Conservation (phyloP, 495 filamentous ascomycete species). For the Penicillium macrosclerotiorum region DNA sequence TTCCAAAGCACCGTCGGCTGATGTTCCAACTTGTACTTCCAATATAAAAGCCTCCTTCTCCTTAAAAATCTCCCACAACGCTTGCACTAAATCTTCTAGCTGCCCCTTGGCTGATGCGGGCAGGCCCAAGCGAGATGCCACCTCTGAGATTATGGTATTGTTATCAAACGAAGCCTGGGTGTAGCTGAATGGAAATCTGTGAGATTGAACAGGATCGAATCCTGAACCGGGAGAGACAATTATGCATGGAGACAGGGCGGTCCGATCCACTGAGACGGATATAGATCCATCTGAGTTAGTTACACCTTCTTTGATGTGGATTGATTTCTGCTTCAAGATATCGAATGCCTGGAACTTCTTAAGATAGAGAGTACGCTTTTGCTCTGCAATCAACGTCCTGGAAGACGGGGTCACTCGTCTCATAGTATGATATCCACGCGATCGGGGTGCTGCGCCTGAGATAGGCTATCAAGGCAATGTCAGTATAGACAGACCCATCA, state of each 20-base stretch:
- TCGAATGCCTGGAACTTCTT: conserved; percentile 55
- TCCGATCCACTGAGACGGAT: conserved; percentile 65
- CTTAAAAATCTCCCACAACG: conserved; percentile 60
- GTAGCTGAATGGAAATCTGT: conserved; percentile 65
- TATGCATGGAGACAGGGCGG: conserved; percentile 62
- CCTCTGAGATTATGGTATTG: conserved; percentile 34
- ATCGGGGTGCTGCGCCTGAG: conserved; percentile 26
- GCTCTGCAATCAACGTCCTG: conserved; percentile 17
- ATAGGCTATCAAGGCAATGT: conserved; percentile 24
- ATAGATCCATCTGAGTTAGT: conserved; percentile 47
- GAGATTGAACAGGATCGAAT: conserved; percentile 34
- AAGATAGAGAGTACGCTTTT: conserved; percentile 59
- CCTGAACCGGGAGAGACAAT: conserved; percentile 55
- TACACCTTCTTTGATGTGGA: conserved; percentile 44
- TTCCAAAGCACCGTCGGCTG: conserved; percentile 39
- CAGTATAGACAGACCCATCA: not conserved
- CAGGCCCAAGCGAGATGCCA: conserved; percentile 53
- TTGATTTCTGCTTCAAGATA: conserved; percentile 53
- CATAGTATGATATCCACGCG: conserved; percentile 53
- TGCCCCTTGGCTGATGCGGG: conserved; percentile 37
- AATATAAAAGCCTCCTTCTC: conserved; percentile 67
- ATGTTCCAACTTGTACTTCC: conserved; percentile 44
- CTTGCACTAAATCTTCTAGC: conserved; percentile 49
- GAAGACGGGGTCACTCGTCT: conserved; percentile 24
- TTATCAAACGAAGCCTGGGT: conserved; percentile 24